Evolutionary conservation across 805 yeast species (phyloP).

Genomic region (Barnettozyma salicaria): DNA sequence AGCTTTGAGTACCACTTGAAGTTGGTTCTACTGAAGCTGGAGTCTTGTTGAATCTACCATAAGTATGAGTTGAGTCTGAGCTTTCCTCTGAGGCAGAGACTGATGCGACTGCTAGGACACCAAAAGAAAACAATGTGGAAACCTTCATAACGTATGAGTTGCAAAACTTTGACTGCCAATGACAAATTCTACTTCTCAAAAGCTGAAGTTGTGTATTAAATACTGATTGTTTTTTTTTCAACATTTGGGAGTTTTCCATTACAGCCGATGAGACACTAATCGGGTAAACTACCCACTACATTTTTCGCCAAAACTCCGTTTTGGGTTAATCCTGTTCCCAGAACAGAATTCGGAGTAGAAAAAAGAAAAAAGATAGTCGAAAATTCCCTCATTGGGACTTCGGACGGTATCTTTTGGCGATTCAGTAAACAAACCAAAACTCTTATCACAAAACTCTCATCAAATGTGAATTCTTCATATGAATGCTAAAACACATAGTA

Average conservation of each 20-base stretch:
- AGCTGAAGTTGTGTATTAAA: background rate
- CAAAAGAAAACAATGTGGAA: constrained; percentile 18
- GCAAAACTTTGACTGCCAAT: no score
- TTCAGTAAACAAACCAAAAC: no score
- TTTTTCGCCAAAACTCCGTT: background rate
- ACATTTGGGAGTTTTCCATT: background rate
- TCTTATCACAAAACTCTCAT: no score
- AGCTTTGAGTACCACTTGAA: constrained; percentile 43
- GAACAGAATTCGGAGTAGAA: no score
- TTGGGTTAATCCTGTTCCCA: background rate
- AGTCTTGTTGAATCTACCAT: constrained; percentile 46
- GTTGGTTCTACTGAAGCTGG: constrained; percentile 31
- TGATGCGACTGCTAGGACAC: constrained; percentile 20
- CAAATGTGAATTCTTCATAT: no score
- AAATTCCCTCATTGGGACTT: no score
- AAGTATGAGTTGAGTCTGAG: constrained; percentile 44
- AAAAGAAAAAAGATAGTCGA: no score
- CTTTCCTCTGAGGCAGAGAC: constrained; percentile 24
- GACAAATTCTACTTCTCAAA: no score
- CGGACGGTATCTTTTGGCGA: no score
- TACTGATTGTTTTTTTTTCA: constrained; percentile 1
- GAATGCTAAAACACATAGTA: no score
- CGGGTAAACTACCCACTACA: background rate
- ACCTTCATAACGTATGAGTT: constrained; percentile 17
- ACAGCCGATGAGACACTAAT: constrained; percentile 1